Evolutionary conservation across 106 monocot species (phyloP).

Genomic region (Acorus gramineus): DNA sequence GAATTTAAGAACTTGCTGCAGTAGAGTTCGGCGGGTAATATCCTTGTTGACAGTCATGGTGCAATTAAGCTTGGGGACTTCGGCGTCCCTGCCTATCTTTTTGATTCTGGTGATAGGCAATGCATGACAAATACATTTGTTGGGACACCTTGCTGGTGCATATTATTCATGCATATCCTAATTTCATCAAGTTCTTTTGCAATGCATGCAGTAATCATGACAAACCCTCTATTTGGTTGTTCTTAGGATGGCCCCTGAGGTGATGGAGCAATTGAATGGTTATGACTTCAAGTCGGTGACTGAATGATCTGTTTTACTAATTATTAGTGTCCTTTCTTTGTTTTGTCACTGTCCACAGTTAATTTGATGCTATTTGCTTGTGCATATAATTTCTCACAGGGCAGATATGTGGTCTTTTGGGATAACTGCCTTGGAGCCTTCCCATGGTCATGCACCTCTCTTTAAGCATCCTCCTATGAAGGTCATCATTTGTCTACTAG

Average conservation of each 20-base stretch:
- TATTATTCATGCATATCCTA: neutral
- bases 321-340: neutral
- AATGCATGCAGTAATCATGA: neutral
- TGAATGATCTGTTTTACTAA: neutral
- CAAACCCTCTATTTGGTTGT: neutral
- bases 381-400: constrained; percentile 25
- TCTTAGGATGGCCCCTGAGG: constrained; percentile 94
- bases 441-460: constrained; percentile 93
- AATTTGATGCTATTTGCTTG: neutral
- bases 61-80: constrained; percentile 86
- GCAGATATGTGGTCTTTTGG: constrained; percentile 99
- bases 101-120: constrained; percentile 82
- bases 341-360: neutral
- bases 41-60: constrained; percentile 58
- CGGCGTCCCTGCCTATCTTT: constrained; percentile 84
- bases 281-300: constrained; percentile 79
- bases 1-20: too few relatives aligned
- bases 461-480: constrained; percentile 83
- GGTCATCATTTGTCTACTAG: constrained; percentile 21
- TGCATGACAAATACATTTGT: constrained; percentile 76
- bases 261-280: constrained; percentile 63
- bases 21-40: constrained; percentile 58
- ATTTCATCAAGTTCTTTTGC: neutral
- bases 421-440: constrained; percentile 90
- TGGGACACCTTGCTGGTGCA: constrained; percentile 91